These are phyloP conservation scores for Phytophthora macrochlamydospora DNA, from an alignment of 352 stramenopile genomes.

Conservation along the genomic window DNA sequence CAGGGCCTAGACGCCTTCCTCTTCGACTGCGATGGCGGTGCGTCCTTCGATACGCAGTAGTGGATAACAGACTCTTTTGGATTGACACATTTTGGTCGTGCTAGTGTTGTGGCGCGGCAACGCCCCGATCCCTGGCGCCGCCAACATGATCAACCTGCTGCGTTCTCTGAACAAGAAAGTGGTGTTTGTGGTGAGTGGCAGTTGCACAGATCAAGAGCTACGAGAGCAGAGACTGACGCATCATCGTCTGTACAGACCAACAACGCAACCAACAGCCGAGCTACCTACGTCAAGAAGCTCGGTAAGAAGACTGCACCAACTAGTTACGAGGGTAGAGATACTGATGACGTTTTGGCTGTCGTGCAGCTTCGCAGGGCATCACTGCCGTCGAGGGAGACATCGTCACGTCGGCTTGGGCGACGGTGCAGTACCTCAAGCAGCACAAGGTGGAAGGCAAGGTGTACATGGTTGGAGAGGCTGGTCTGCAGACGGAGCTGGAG, in stretches of 20 bases:
- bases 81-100: not conserved
- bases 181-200: constrained; percentile 71
- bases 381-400: constrained; percentile 69
- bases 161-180: constrained; percentile 81
- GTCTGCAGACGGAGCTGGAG: constrained; percentile 68
- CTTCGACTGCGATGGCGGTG: constrained; percentile 86
- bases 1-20: constrained; percentile 72
- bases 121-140: constrained; percentile 65
- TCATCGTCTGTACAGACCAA: constrained; percentile 57
- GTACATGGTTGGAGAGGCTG: constrained; percentile 83
- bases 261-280: constrained; percentile 85
- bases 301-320: constrained; percentile 32
- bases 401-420: constrained; percentile 88
- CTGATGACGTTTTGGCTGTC: constrained; percentile 5
- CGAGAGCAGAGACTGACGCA: constrained; percentile 6
- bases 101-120: constrained; percentile 75
- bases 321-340: not conserved
- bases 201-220: not conserved
- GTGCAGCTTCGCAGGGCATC: constrained; percentile 78
- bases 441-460: constrained; percentile 80
- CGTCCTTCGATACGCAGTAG: not conserved
- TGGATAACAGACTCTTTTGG: too few species aligned
- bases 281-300: constrained; percentile 87
- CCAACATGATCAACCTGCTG: constrained; percentile 65
- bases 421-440: constrained; percentile 81